Conservation (phyloP, 768 basidiomycete species). For the Chiua virens region DNA sequence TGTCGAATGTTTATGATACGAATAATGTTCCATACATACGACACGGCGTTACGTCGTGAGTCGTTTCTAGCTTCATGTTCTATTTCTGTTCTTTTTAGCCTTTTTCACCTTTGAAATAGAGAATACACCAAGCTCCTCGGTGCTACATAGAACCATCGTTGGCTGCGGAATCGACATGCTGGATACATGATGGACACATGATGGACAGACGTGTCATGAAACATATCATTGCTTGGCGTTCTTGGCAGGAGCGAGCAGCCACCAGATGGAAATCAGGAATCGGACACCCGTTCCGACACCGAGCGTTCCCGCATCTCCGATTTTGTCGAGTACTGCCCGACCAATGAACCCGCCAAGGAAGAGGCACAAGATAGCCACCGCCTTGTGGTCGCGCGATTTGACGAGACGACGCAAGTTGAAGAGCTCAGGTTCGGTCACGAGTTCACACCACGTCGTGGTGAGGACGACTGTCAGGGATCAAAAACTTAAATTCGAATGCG, state of each 20-base stretch:
- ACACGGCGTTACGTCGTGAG: conserved; percentile 13
- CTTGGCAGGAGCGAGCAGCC: conserved; percentile 59
- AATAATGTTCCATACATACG: conserved; percentile 6
- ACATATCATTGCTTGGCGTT: conserved; percentile 4
- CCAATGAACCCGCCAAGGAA: conserved; percentile 76
- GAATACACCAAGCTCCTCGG: neutral
- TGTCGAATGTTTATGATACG: conserved; percentile 1
- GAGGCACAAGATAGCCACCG: conserved; percentile 63
- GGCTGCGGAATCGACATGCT: too few relatives aligned
- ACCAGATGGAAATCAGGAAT: conserved; percentile 57
- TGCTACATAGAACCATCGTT: too few relatives aligned
- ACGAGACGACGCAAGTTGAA: conserved; percentile 56
- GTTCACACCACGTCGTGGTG: conserved; percentile 87
- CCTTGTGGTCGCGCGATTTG: conserved; percentile 66
- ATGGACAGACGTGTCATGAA: neutral
- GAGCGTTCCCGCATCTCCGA: conserved; percentile 65
- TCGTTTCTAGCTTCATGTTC: conserved; percentile 3
- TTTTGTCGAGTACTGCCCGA: conserved; percentile 55
- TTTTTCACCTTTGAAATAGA: neutral
- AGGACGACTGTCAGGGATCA: conserved; percentile 58
- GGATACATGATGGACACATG: too few relatives aligned
- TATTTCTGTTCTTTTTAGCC: neutral
- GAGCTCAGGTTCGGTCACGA: conserved; percentile 77
- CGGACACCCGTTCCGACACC: conserved; percentile 66
- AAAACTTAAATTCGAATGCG: neutral